Evolutionary conservation across 441 rosid species (phyloP), one percentile per base, ranked within the genome.

Genomic region (Mallotus japonicus): DNA sequence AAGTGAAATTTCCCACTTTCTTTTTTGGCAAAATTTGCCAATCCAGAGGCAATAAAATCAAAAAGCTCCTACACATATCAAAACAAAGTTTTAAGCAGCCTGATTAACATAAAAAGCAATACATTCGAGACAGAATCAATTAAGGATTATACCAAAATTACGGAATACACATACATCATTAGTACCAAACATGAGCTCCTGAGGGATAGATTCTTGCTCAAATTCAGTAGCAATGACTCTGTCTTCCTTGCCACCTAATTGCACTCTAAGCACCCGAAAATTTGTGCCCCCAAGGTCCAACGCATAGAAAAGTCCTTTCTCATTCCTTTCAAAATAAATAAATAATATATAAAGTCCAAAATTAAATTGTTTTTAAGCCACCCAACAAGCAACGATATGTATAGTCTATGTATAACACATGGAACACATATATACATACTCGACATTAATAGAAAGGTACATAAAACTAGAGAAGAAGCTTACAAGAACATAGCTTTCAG

Each of bases 211-310:
- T 6, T 89, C 79, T 77, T 87, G 91, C 66, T 90, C 95, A 50
- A 84, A 90, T 79, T 93, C 92, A 32, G 88, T 74, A 61, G 85
- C 91, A 17, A 87, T 3, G 12, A 89, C 88, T 28, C 88, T 85
- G 71, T 87, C 79, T 65, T 88, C 84, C 65, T 82, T 86, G 20
- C 97, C 97, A 46, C 95, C 97, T 46, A 93, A 73, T 67, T 90
- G 88, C 70, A 92, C 95, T 19, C 97, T 88, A 80, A 87, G 76
- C 65, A 88, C 93, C 63, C 97, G 85, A n/a, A 92, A 92, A 71
- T 93, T 92, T 0, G 98, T 90, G 67, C 97, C 98, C 0, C 98
- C 98, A 32, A 93, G 93, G 83, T 93, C 98, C 87, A 93, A 79
- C 13, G 91, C 98, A 85, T 90, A 93, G 81, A 89, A 92, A 91